Base-by-base conservation (phyloP, 306 rosid genomes). In the Trichosanthes truncata region DNA sequence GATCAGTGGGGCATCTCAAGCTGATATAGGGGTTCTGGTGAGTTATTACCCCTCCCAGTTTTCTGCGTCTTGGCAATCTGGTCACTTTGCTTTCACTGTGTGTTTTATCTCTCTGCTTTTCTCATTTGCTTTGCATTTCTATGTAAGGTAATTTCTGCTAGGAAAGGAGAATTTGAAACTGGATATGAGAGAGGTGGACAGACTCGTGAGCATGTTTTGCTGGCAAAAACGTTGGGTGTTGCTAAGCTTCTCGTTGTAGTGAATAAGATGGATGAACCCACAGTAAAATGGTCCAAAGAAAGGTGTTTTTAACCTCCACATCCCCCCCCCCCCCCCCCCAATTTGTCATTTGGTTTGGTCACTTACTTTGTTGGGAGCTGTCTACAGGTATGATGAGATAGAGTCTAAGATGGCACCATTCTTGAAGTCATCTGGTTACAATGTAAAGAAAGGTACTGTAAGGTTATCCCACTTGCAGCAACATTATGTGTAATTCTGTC, bases 181-280 rank as follows among this genome's bases (percentile, higher is more conserved):
- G 99, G 99, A 72, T 96, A 90, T 79, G 99, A 96, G 93, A 92
- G 90, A 81, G 99, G 99, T 85, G 99, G 99, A 36, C 99, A 96
- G 85, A 96, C 99, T 63, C 98, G 99, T 82, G 99, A 96, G 68
- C 99, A 96, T 49, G 99, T 96, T 80, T 97, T 91, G 80, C 96
- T 96, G 81, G 98, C 99, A 25, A 96, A 96, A 88, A 96, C 99
- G 0, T 76, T 96, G 82, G 99, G 99, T 76, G 98, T 96, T 82
- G 51, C 98, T 59, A 96, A 96, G 86, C 85, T 96, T 67, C 83
- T 96, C 63, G 93, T 96, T 81, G 99, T 93, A 63, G 93, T 96
- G 45, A 96, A 96, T 82, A 96, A 96, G 78, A 96, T 96, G 99
- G 99, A 96, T 36, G 99, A 96, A 0, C 96, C 96, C 74, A 96